Evolutionary conservation across 148 eudicot species (phyloP).

Genomic region (Polygonum aviculare): DNA sequence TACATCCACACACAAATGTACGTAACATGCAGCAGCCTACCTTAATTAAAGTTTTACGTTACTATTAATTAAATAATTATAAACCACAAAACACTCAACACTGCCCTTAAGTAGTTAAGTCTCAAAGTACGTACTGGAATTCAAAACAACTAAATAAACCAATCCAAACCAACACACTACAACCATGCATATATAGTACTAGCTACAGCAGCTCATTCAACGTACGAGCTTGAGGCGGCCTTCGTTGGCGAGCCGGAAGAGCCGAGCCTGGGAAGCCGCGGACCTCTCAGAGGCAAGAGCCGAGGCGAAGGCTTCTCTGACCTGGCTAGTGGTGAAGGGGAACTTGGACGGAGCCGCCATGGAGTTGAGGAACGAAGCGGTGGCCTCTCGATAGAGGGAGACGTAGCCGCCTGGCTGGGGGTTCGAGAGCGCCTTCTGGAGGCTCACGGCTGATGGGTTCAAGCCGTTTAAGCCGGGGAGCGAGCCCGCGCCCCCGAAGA

Average conservation of each 20-base stretch:
- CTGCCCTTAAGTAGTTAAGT: neutral
- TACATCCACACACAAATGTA: neutral
- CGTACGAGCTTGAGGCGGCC: slow-evolving; percentile 26
- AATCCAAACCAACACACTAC: neutral
- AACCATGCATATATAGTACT: neutral
- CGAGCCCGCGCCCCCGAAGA: slow-evolving; percentile 31
- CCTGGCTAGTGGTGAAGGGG: slow-evolving; percentile 60
- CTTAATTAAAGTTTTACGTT: no score
- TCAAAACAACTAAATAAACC: neutral
- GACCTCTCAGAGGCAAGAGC: slow-evolving; percentile 53
- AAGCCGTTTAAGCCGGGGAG: slow-evolving; percentile 32
- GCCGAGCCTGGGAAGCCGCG: slow-evolving; percentile 60
- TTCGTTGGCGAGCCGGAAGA: slow-evolving; percentile 89
- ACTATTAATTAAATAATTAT: neutral
- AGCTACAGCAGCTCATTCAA: neutral
- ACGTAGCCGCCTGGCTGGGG: slow-evolving; percentile 47
- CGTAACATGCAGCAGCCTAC: neutral
- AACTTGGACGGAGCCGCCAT: slow-evolving; percentile 38
- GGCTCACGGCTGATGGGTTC: slow-evolving; percentile 19
- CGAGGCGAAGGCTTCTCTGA: slow-evolving; percentile 38
- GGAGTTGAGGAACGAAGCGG: slow-evolving; percentile 78
- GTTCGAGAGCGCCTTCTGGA: slow-evolving; percentile 56
- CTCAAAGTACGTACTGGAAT: neutral
- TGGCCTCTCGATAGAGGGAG: slow-evolving; percentile 73
- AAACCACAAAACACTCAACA: neutral